Base-by-base conservation (phyloP, 371 early-diverging fungal genomes). In the Rhizomucor miehei region DNA sequence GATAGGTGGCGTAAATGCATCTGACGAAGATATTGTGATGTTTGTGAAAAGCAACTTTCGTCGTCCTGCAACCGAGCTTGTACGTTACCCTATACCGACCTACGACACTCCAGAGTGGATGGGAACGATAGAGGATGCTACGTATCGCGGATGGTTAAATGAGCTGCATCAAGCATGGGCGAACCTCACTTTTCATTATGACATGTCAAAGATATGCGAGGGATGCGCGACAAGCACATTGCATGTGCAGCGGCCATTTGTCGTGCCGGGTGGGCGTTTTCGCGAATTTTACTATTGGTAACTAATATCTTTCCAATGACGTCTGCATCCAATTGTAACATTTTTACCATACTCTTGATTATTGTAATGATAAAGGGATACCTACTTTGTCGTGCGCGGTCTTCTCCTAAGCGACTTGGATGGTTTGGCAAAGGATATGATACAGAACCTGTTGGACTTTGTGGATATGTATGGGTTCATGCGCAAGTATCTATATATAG, bases 201-300 rank as follows among this genome's bases (percentile, higher is more conserved):
- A 88, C 52, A 51, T 69, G n/a, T 59, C 68, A 8, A 25, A 44
- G 9, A 45, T 87, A 10, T 87, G 86, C 48, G 52, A 77, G 5
- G 84, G 79, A 10, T 85, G 87, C 48, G 69, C 44, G 0, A 69
- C 83, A 1, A 79, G 82, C 13, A 70, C 81, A 24, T 61, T 91
- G 5, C 67, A 74, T 24, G 69, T 82, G 0, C 65, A 73, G 14
- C 69, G 80, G 44, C 84, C 77, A 9, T 94, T 94, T 69, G 84
- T 94, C 1, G 86, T 94, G 10, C 95, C 97, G 10, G 97, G 97
- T 5, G 95, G 94, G 3, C 67, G 94, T 48, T 97, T 97, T 61
- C 68, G 89, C 49, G 95, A 97, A 79, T 75, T 86, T 24, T 94
- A 94, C 67, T 93, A 96, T 66, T 94, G 94, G 95, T 71, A 68